Evolutionary conservation across 495 filamentous ascomycete genomes (phyloP).

Genomic region (Aspergillus incahuasiensis): DNA sequence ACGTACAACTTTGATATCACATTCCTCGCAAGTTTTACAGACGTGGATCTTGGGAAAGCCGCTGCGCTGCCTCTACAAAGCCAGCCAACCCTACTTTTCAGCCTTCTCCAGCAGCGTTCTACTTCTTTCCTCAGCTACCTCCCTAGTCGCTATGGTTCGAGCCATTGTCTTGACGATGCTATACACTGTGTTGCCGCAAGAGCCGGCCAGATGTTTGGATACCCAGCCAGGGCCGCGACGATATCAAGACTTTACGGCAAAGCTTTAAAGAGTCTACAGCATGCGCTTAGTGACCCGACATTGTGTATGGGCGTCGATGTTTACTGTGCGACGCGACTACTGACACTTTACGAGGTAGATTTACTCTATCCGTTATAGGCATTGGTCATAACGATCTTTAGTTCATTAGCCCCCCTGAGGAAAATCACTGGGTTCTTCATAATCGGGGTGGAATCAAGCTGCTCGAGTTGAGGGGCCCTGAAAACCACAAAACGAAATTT

Average conservation of each 20-base stretch:
- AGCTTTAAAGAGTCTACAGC: constrained; percentile 1
- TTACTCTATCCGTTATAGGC: not conserved
- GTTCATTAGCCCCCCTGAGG: constrained; percentile 3
- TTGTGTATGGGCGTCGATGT: not conserved
- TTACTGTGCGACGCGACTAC: constrained; percentile 7
- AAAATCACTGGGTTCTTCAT: constrained; percentile 12
- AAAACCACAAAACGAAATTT: constrained; percentile 5
- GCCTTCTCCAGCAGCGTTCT: constrained; percentile 4
- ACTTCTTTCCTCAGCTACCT: constrained; percentile 9
- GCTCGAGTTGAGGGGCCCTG: constrained; percentile 6
- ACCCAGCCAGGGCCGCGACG: not conserved
- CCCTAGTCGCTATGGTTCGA: constrained; percentile 8
- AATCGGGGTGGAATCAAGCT: constrained; percentile 9
- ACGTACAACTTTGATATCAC: constrained; percentile 11
- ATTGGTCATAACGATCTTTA: not conserved
- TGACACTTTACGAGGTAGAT: constrained; percentile 9
- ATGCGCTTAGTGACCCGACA: not conserved
- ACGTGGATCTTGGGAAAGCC: constrained; percentile 6
- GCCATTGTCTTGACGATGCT: constrained; percentile 10
- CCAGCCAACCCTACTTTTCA: constrained; percentile 1
- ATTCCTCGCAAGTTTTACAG: constrained; percentile 5
- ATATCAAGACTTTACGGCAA: constrained; percentile 1
- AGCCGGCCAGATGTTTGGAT: constrained; percentile 8
- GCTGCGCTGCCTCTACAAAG: not conserved
- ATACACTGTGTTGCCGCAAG: constrained; percentile 9